Evolutionary conservation across 768 basidiomycete species (phyloP).

Genomic region (Suillus spraguei): DNA sequence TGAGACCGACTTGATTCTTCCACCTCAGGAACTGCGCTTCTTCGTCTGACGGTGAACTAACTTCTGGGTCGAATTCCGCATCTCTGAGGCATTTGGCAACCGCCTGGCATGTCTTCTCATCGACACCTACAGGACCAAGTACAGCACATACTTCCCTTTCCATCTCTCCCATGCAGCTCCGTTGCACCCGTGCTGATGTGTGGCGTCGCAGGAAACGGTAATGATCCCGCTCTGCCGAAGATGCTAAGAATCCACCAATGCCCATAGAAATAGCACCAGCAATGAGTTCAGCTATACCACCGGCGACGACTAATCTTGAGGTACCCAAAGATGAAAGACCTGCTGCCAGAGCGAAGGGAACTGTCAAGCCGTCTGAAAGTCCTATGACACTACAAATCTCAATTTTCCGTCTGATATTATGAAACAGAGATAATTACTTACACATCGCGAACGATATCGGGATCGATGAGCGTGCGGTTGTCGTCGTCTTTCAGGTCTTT

Average conservation of each 20-base stretch:
- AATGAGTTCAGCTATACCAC: slow-evolving; percentile 94
- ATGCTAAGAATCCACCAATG: slow-evolving; percentile 96
- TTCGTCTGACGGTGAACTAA: slow-evolving; percentile 41
- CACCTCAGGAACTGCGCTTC: slow-evolving; percentile 64
- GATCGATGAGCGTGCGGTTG: slow-evolving; percentile 80
- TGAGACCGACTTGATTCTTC: slow-evolving; percentile 83
- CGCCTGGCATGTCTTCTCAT: slow-evolving; percentile 74
- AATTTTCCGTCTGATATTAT: slow-evolving; percentile 3
- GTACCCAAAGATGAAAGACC: slow-evolving; percentile 89
- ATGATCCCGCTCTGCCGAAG: slow-evolving; percentile 95
- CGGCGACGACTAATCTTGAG: slow-evolving; percentile 89
- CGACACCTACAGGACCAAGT: slow-evolving; percentile 87
- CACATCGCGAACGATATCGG: slow-evolving; percentile 88
- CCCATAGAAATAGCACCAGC: slow-evolving; percentile 99
- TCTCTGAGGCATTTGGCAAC: slow-evolving; percentile 80
- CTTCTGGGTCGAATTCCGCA: slow-evolving; percentile 52
- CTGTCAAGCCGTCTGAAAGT: slow-evolving; percentile 86
- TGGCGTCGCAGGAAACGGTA: slow-evolving; percentile 78
- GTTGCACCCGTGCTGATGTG: slow-evolving; percentile 76
- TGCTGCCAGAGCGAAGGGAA: slow-evolving; percentile 89
- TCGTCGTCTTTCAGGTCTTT: slow-evolving; percentile 83
- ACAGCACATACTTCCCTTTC: slow-evolving; percentile 92
- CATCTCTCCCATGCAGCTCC: slow-evolving; percentile 93
- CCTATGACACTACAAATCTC: slow-evolving; percentile 69
- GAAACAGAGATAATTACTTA: slow-evolving; percentile 38